Evolutionary conservation across 257 asterid genomes (phyloP), one percentile per base, ranked within the genome.

Genomic region (Handroanthus guayacan): DNA sequence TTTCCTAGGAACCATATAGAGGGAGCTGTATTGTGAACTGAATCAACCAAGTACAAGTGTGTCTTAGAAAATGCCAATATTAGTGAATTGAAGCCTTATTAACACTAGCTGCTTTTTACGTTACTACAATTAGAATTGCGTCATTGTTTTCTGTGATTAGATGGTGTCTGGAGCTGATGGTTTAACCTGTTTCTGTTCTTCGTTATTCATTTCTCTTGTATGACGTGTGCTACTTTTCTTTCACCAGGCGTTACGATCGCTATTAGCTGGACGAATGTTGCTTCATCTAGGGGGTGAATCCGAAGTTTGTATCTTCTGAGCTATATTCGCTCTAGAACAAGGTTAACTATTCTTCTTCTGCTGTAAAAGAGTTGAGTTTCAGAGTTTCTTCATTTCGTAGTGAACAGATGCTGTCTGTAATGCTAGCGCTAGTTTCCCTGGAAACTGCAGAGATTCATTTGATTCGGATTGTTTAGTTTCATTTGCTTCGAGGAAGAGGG

Each of bases 241-340:
- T 71, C 43, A 37, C 57, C 76, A 82, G 82, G 85, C 82, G 81
- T 57, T 75, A 73, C 45, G 82, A 77, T 43, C 82, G 82, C 3
- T 78, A 82, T 61, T 82, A 82, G 74, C 60, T 61, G 81, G 64
- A 61, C n/a, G 9, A 56, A 17, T 25, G 44, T 18, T 52, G 70
- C 70, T 7, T 10, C 76, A 11, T 16, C 60, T 67, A 13, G 61
- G 55, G 45, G 52, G 47, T 44, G 50, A 5, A 71, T 36, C 68
- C 34, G 48, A 47, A 61, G 60, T 60, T 60, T 45, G 69, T 43
- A 58, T 61, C 9, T 58, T 37, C 11, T 75, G 31, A 39, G 54
- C 39, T 61, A 3, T 17, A 17, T 47, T 36, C 52, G 34, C 16
- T 9, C 31, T 66, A 75, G 72, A 51, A 50, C 50, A 64, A 63